Percentiles rank a stretch among this genome's conserved stretches.
Evolutionary conservation across 768 basidiomycete genomes (phyloP).

Genomic region (Lentinula aciculospora): DNA sequence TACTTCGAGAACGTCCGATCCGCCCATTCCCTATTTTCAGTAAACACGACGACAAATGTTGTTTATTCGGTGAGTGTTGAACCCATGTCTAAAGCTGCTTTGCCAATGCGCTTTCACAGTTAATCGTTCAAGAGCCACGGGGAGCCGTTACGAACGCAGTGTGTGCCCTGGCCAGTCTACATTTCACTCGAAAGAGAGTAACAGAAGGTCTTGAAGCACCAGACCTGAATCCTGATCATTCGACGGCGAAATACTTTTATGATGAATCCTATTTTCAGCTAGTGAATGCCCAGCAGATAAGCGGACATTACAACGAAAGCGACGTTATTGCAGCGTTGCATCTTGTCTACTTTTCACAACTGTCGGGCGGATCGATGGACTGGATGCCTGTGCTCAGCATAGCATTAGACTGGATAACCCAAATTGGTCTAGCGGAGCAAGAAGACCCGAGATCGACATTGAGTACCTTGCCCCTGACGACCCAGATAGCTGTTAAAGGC

Average conservation of each 20-base stretch:
- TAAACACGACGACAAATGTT: conserved; percentile 54
- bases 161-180: conserved; percentile 71
- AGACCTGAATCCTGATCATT: conserved; percentile 46
- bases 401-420: conserved; percentile 71
- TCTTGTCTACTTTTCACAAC: conserved; percentile 66
- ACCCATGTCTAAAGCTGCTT: neutral
- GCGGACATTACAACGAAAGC: conserved; percentile 51
- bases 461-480: conserved; percentile 45
- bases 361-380: conserved; percentile 61
- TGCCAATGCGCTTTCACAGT: neutral
- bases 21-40: conserved; percentile 61
- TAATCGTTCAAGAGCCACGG: conserved; percentile 59
- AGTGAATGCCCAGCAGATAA: conserved; percentile 45
- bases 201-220: conserved; percentile 57
- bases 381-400: conserved; percentile 70
- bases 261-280: conserved; percentile 65
- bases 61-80: conserved; percentile 54
- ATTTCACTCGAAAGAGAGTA: conserved; percentile 56
- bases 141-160: conserved; percentile 70
- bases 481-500: conserved; percentile 60
- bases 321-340: conserved; percentile 79
- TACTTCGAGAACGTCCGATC: conserved; percentile 71
- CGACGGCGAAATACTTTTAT: conserved; percentile 60
- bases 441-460: conserved; percentile 62
- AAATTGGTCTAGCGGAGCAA: conserved; percentile 55